Percentiles rank a stretch among this genome's conserved stretches.
phyloP scores from a whole-genome alignment of 2,329 filamentous ascomycete species.

The Aureobasidium sp. region DNA sequence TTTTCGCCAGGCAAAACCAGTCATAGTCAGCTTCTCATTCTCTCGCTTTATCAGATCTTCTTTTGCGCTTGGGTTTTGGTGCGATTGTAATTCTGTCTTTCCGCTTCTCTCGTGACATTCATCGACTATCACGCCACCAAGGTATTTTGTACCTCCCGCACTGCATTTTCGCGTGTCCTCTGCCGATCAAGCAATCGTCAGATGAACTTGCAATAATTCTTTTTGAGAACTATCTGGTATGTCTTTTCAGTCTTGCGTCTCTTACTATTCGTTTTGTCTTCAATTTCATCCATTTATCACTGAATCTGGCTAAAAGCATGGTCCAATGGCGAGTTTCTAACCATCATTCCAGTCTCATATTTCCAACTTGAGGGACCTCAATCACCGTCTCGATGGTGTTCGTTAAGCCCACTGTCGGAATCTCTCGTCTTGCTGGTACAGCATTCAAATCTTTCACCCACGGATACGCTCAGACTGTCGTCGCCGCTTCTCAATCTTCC shows the following conservation, averaged over 20 bases:
- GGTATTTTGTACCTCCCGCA: slow-evolving; percentile 9
- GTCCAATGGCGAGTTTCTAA: background rate
- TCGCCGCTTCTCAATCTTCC: slow-evolving; percentile 85
- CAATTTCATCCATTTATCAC: background rate
- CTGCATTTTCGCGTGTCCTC: slow-evolving; percentile 60
- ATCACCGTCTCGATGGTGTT: slow-evolving; percentile 77
- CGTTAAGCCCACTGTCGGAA: slow-evolving; percentile 63
- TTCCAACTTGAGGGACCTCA: slow-evolving; percentile 51
- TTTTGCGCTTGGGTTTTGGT: slow-evolving; percentile 2
- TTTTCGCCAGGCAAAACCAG: slow-evolving; percentile 13
- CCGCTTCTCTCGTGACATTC: background rate
- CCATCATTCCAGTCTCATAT: slow-evolving; percentile 5
- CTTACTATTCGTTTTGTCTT: background rate
- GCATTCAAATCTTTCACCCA: slow-evolving; percentile 79
- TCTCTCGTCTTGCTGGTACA: slow-evolving; percentile 76
- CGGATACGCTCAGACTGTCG: slow-evolving; percentile 95
- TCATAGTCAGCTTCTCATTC: slow-evolving; percentile 3
- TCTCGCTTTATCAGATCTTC: slow-evolving; percentile 14
- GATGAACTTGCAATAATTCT: slow-evolving; percentile 77
- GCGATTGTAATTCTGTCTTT: background rate
- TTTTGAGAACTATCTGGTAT: slow-evolving; percentile 5
- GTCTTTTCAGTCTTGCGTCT: background rate
- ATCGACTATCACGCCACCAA: slow-evolving; percentile 9
- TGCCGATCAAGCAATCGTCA: slow-evolving; percentile 85
- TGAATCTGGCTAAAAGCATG: background rate